Evolutionary conservation across 768 basidiomycete genomes (phyloP).

Genomic region (Calocybe cyanea): DNA sequence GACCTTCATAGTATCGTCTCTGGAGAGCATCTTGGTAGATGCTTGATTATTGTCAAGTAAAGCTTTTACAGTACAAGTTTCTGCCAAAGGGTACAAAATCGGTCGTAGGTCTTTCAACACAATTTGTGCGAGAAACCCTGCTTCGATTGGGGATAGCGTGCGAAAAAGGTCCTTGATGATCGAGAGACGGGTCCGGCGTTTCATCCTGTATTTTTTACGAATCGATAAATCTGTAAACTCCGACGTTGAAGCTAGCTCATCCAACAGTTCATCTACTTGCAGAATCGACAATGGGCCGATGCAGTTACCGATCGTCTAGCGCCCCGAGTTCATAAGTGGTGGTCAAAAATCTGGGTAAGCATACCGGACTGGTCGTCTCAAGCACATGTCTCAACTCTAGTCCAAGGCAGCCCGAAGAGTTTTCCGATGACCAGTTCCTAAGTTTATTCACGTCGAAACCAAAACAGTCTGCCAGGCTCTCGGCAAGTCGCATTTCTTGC

Average conservation of each 20-base stretch:
- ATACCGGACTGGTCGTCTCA: slow-evolving; percentile 35
- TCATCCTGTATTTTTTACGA: slow-evolving; percentile 24
- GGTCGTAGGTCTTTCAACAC: slow-evolving; percentile 86
- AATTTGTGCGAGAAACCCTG: slow-evolving; percentile 76
- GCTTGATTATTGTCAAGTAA: slow-evolving; percentile 54
- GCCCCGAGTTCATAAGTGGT: not conserved
- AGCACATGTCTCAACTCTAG: slow-evolving; percentile 51
- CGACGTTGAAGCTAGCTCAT: slow-evolving; percentile 70
- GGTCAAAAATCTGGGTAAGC: slow-evolving; percentile 12
- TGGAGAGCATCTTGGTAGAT: slow-evolving; percentile 52
- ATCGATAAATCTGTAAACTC: slow-evolving; percentile 53
- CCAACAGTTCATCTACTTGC: slow-evolving; percentile 64
- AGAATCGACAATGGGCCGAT: slow-evolving; percentile 36
- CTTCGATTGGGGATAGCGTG: slow-evolving; percentile 56
- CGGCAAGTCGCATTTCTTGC: slow-evolving; percentile 60
- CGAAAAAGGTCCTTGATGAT: slow-evolving; percentile 57
- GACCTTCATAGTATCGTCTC: slow-evolving; percentile 60
- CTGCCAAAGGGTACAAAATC: slow-evolving; percentile 64
- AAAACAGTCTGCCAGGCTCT: slow-evolving; percentile 38
- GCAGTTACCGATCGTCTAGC: slow-evolving; percentile 26
- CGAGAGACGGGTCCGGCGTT: slow-evolving; percentile 26
- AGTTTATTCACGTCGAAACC: too few species aligned
- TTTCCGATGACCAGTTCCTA: slow-evolving; percentile 4
- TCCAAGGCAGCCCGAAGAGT: slow-evolving; percentile 66
- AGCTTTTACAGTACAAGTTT: slow-evolving; percentile 43